A percentile compares a stretch with the other conserved stretches of the same genome.
Evolutionary conservation across 2,329 filamentous ascomycete species (phyloP).

Genomic region (Phialocephala subalpina): DNA sequence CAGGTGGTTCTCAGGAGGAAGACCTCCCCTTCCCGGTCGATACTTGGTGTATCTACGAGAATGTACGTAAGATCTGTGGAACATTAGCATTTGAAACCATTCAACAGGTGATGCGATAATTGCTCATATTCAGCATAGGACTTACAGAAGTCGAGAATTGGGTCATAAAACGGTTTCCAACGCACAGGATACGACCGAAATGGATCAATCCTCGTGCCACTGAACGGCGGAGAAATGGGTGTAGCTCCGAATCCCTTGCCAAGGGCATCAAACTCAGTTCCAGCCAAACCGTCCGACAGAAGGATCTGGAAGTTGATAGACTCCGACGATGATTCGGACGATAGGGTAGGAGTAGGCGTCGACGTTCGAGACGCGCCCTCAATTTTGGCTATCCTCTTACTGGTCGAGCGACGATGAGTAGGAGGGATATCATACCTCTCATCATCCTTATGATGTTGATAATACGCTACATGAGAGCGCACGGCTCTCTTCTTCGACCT

Average conservation of each 20-base stretch:
- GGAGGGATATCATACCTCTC: constrained; percentile 11
- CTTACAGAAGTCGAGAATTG: constrained; percentile 27
- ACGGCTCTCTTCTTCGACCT: constrained; percentile 23
- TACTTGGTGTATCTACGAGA: constrained; percentile 21
- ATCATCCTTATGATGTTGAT: constrained; percentile 29
- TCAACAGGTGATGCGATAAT: background rate
- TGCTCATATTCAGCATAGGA: background rate
- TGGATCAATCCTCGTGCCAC: constrained; percentile 20
- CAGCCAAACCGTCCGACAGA: background rate
- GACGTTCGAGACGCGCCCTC: background rate
- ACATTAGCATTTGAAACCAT: background rate
- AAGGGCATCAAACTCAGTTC: background rate
- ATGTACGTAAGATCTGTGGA: constrained; percentile 24
- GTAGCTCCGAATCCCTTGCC: background rate
- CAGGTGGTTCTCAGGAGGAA: constrained; percentile 21
- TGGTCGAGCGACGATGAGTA: background rate
- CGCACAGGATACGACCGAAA: constrained; percentile 22
- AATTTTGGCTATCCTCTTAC: constrained; percentile 8
- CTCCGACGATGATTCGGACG: background rate
- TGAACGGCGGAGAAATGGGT: constrained; percentile 8
- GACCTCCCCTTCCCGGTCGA: constrained; percentile 11
- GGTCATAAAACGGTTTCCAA: constrained; percentile 23
- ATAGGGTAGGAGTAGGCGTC: background rate
- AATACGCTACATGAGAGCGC: constrained; percentile 28
- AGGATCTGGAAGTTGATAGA: constrained; percentile 3